These are phyloP conservation scores for Croton setiger DNA, from an alignment of 441 rosid genomes.

Conservation along the genomic window DNA sequence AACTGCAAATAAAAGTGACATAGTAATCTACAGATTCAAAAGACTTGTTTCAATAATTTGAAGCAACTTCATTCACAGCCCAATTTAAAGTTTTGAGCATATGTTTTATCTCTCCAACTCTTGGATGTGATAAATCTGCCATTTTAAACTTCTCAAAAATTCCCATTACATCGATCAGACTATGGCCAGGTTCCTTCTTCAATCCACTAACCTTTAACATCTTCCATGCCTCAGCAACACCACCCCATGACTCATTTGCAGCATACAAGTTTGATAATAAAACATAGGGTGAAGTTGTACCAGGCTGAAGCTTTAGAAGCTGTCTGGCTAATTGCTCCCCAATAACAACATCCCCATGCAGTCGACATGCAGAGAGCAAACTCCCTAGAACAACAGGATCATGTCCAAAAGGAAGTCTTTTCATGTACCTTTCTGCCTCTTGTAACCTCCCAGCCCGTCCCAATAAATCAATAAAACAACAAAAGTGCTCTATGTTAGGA, in stretches of 20 bases:
- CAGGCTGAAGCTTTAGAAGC: conserved; percentile 43
- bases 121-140: conserved; percentile 44
- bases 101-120: conserved; percentile 37
- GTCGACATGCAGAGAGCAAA: conserved; percentile 58
- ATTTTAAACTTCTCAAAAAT: conserved; percentile 39
- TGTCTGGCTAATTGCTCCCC: conserved; percentile 46
- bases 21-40: neutral
- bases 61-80: conserved; percentile 26
- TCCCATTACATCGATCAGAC: conserved; percentile 48
- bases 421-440: conserved; percentile 45
- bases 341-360: conserved; percentile 39
- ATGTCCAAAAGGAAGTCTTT: conserved; percentile 32
- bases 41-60: neutral
- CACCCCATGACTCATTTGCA: conserved; percentile 53
- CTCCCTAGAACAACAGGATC: conserved; percentile 54
- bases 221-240: conserved; percentile 52
- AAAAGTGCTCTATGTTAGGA: conserved; percentile 54
- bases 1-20: neutral
- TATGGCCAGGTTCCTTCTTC: conserved; percentile 57
- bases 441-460: conserved; percentile 60
- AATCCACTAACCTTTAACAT: conserved; percentile 57
- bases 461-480: conserved; percentile 62
- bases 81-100: conserved; percentile 34
- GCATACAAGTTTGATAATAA: conserved; percentile 59
- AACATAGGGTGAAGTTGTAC: conserved; percentile 54